Evolutionary conservation across 2,329 filamentous ascomycete genomes (phyloP).

Genomic region (Trichoderma polysporum): DNA sequence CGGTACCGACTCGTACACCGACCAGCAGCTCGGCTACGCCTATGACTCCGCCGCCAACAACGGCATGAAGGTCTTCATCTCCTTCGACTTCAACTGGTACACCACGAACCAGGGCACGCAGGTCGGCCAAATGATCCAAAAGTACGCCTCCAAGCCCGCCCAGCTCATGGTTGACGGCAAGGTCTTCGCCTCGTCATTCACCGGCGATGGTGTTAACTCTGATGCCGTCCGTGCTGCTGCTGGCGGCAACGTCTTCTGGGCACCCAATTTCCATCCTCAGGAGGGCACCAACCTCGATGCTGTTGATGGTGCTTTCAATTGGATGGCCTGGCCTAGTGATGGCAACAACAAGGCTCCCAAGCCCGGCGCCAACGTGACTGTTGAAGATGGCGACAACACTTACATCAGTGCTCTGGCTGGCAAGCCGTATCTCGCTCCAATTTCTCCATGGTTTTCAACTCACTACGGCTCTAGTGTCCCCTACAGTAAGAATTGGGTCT

Average conservation of each 20-base stretch:
- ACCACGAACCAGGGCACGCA: constrained; percentile 35
- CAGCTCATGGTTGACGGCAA: constrained; percentile 51
- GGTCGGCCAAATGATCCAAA: constrained; percentile 46
- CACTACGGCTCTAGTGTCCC: constrained; percentile 39
- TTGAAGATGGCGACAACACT: constrained; percentile 39
- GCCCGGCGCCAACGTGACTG: constrained; percentile 38
- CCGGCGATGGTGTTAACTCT: constrained; percentile 47
- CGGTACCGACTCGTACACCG: constrained; percentile 43
- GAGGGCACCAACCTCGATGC: constrained; percentile 36
- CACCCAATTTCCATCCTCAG: constrained; percentile 49
- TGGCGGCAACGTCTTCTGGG: constrained; percentile 47
- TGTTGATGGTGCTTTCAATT: constrained; percentile 48
- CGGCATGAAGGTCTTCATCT: constrained; percentile 55
- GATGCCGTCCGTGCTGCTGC: constrained; percentile 41
- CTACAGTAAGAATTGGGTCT: constrained; percentile 53
- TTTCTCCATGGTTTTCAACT: constrained; percentile 48
- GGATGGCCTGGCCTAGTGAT: constrained; percentile 46
- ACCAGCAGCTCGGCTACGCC: constrained; percentile 47
- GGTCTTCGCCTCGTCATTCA: constrained; percentile 55
- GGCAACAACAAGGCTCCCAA: constrained; percentile 51
- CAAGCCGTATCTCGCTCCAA: constrained; percentile 50
- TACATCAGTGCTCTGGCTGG: constrained; percentile 37
- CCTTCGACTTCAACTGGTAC: constrained; percentile 57
- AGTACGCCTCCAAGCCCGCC: constrained; percentile 43
- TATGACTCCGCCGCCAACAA: constrained; percentile 48